These are phyloP conservation scores for Cyathus striatus DNA, from an alignment of 768 basidiomycete species.

Conservation along the genomic window DNA sequence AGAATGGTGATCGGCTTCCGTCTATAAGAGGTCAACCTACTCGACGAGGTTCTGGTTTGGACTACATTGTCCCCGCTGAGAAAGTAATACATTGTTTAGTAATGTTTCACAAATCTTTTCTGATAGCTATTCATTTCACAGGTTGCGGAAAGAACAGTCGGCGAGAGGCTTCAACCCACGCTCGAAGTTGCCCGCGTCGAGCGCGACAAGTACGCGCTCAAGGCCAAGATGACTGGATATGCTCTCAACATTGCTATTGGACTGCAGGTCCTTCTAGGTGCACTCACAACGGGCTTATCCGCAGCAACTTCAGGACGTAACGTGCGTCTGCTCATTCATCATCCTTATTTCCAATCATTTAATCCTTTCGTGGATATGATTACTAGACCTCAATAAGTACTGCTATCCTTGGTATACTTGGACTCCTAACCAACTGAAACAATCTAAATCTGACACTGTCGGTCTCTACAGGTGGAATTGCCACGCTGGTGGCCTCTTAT, in stretches of 20 bases:
- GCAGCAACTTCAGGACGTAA: slow-evolving; percentile 37
- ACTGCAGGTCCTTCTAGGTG: slow-evolving; percentile 58
- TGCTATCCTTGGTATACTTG: slow-evolving; percentile 29
- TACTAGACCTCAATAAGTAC: slow-evolving; percentile 29
- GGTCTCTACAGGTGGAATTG: slow-evolving; percentile 44
- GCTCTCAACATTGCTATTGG: slow-evolving; percentile 47
- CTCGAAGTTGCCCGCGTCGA: slow-evolving; percentile 39
- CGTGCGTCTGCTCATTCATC: slow-evolving; percentile 15
- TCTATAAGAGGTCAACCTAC: too few relatives aligned
- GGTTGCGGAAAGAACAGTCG: slow-evolving; percentile 31
- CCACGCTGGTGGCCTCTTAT: slow-evolving; percentile 68
- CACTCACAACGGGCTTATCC: slow-evolving; percentile 64
- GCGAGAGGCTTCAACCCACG: slow-evolving; percentile 52
- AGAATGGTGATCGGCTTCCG: too few relatives aligned
- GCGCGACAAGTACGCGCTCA: slow-evolving; percentile 37
- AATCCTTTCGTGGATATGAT: not conserved
- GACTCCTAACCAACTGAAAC: too few relatives aligned
- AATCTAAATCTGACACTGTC: not conserved
- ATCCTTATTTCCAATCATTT: not conserved
- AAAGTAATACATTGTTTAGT: too few relatives aligned
- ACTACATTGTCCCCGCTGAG: too few relatives aligned
- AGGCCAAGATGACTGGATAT: slow-evolving; percentile 36
- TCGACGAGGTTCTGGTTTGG: too few relatives aligned
- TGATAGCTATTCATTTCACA: too few relatives aligned
- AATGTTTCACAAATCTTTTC: too few relatives aligned